Evolutionary conservation across 2,329 filamentous ascomycete species (phyloP).

Genomic region (Colletotrichum echinochloae): DNA sequence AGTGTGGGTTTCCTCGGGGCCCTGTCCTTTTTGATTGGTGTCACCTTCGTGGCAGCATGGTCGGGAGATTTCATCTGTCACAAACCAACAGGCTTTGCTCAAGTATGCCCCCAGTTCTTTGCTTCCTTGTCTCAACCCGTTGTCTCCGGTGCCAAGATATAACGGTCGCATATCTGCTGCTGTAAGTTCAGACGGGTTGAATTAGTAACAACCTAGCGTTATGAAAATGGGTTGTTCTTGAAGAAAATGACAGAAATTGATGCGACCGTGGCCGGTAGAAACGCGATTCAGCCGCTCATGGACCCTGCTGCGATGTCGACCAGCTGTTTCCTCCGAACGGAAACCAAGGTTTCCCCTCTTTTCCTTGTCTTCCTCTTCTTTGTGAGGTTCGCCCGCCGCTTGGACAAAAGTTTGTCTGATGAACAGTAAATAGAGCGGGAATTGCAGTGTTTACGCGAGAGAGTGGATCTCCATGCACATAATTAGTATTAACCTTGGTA

Average conservation of each 20-base stretch:
- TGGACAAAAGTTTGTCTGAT: not conserved
- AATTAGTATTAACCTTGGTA: not conserved
- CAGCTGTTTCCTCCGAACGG: not conserved
- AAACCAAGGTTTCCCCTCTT: not conserved
- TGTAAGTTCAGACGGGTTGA: slow-evolving; percentile 25
- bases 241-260: slow-evolving; percentile 15
- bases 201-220: not conserved
- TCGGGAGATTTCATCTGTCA: not conserved
- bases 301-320: slow-evolving; percentile 13
- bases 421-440: not conserved
- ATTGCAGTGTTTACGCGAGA: slow-evolving; percentile 7
- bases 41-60: slow-evolving; percentile 2
- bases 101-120: not conserved
- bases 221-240: slow-evolving; percentile 22
- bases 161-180: slow-evolving; percentile 1
- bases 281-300: slow-evolving; percentile 11
- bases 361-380: not conserved
- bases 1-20: slow-evolving; percentile 16
- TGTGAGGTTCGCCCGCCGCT: not conserved
- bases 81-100: not conserved
- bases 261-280: not conserved
- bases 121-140: not conserved
- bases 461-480: slow-evolving; percentile 1
- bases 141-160: not conserved
- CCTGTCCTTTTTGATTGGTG: slow-evolving; percentile 24